Evolutionary conservation across 2,329 filamentous ascomycete genomes (phyloP).

Genomic region (Lasiodiplodia sp.): DNA sequence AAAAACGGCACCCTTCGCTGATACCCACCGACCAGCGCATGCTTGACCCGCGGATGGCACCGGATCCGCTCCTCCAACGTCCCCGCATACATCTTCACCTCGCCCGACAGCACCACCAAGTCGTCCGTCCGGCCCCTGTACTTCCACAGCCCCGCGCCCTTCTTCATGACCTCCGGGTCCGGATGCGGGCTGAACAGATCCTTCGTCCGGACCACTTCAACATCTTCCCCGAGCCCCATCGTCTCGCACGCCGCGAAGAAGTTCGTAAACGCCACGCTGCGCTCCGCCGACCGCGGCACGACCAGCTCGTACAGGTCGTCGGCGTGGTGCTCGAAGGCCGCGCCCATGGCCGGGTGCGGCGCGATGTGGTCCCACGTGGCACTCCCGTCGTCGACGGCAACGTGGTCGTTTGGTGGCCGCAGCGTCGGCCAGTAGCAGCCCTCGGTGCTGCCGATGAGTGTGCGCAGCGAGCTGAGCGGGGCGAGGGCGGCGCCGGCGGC

Average conservation of each 20-base stretch:
- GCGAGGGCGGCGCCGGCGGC: not conserved
- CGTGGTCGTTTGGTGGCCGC: not conserved
- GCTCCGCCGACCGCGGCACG: not conserved
- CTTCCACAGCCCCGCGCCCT: slow-evolving; percentile 5
- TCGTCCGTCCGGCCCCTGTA: slow-evolving; percentile 20
- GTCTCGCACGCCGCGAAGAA: slow-evolving; percentile 28
- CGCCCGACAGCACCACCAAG: slow-evolving; percentile 18
- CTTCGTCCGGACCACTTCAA: slow-evolving; percentile 35
- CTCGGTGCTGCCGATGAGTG: slow-evolving; percentile 13
- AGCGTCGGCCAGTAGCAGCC: slow-evolving; percentile 6
- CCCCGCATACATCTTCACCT: slow-evolving; percentile 27
- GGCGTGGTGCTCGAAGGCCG: not conserved
- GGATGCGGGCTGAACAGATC: slow-evolving; percentile 35
- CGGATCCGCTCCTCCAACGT: slow-evolving; percentile 4
- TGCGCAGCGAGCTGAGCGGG: not conserved
- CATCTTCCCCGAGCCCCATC: not conserved
- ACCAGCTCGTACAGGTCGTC: slow-evolving; percentile 6
- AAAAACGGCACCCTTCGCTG: slow-evolving; percentile 2
- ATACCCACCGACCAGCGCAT: slow-evolving; percentile 5
- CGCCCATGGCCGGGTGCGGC: slow-evolving; percentile 4
- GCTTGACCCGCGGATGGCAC: not conserved
- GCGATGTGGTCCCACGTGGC: slow-evolving; percentile 1
- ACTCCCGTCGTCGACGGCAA: not conserved
- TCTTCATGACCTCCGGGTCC: not conserved
- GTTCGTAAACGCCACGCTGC: not conserved